These are phyloP conservation scores for Biscutella laevigata DNA, from an alignment of 441 rosid genomes.

Conservation along the genomic window DNA sequence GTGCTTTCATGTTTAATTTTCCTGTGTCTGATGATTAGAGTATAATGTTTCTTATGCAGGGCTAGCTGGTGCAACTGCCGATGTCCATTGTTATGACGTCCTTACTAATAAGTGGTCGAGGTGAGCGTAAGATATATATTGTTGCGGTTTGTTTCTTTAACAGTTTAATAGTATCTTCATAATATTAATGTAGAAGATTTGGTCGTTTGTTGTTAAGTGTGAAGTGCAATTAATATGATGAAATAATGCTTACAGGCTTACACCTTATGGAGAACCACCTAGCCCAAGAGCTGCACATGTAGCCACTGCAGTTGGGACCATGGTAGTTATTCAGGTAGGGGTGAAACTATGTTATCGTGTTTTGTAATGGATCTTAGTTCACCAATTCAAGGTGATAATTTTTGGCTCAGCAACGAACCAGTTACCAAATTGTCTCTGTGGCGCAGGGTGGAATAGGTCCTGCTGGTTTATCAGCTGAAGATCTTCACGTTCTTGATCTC, in stretches of 20 bases:
- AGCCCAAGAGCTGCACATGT: constrained; percentile 99
- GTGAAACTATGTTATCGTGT: neutral
- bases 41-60: constrained; percentile 40
- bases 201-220: neutral
- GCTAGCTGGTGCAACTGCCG: constrained; percentile 96
- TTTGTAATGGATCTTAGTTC: neutral
- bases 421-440: constrained; percentile 19
- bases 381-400: neutral
- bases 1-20: too few species aligned
- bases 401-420: constrained; percentile 11
- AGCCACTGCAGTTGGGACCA: constrained; percentile 95
- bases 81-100: constrained; percentile 91
- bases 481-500: constrained; percentile 97
- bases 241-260: constrained; percentile 44
- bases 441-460: constrained; percentile 97
- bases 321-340: too few species aligned
- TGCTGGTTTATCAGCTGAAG: constrained; percentile 97
- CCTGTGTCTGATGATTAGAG: neutral
- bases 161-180: neutral
- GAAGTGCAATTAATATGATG: neutral
- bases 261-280: constrained; percentile 93
- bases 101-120: constrained; percentile 90
- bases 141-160: neutral
- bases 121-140: constrained; percentile 30
- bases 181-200: too few species aligned